Evolutionary conservation across 192 early-diverging fungal species (phyloP), one percentile per base, ranked within the genome.

Genomic region (Linnemannia exigua): DNA sequence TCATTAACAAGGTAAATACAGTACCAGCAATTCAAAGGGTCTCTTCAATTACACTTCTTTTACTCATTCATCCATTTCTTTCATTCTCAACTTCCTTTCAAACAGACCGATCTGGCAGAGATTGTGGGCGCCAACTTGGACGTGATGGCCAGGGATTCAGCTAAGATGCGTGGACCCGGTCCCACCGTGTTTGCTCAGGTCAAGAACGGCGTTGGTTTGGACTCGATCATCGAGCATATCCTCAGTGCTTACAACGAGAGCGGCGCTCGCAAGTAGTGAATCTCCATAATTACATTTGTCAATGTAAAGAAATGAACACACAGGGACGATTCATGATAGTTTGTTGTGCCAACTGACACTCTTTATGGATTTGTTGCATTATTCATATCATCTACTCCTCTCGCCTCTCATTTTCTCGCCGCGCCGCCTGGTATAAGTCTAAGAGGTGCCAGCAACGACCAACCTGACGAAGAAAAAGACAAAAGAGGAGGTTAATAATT

Each of bases 121-220:
- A 93, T 94, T 48, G 94, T 99, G 15, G 98, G 98, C 16, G 97
- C 98, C 15, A 96, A 99, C 77, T 91, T 99, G 74, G 88, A 82
- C 41, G 97, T 99, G 17, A 99, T 99, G 98, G 93, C 92, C 31
- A 90, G 96, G 63, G 98, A 99, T 88, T 94, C 97, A 19, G 91
- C 90, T 75, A 91, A 95, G 74, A 99, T 99, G 95, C 91, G 92
- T 81, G 92, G 81, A 69, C 76, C 77, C 74, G 98, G 98, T 0
- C 98, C 98, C 15, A 97, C 96, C 8, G 90, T 97, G 9, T 98
- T 99, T 91, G 94, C 97, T 46, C 96, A 97, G 54, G 94, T 99
- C 84, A 97, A 96, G 91, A 95, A 98, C 77, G 96, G 94, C 50
- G 92, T 94, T 79, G 96, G 94, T 37, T 90, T 99, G 79, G 94